These are phyloP conservation scores for Alternaria arbusti DNA, from an alignment of 2,329 filamentous ascomycete genomes.

Conservation along the genomic window DNA sequence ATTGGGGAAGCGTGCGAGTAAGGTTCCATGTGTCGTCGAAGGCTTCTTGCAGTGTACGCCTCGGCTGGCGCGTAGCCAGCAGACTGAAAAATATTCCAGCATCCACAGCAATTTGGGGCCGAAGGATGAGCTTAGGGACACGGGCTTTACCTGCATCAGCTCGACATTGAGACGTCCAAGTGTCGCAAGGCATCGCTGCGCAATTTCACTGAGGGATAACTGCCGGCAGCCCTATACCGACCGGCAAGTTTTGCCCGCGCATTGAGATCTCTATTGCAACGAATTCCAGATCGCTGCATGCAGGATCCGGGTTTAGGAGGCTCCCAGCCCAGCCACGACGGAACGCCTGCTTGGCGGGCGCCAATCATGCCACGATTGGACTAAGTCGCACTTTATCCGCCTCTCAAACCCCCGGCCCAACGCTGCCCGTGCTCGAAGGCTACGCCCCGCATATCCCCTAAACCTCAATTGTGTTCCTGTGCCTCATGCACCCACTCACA, in stretches of 20 bases:
- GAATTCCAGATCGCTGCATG: neutral
- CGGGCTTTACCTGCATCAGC: neutral
- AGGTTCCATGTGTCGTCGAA: neutral
- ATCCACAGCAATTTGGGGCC: neutral
- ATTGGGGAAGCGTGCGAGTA: neutral
- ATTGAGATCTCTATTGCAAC: neutral
- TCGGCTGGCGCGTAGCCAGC: neutral
- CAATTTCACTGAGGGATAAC: neutral
- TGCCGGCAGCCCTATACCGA: neutral
- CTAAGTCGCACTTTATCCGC: neutral
- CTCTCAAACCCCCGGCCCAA: neutral
- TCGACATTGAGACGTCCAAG: neutral
- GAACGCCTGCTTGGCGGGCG: neutral
- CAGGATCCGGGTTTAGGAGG: neutral
- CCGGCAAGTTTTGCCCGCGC: neutral
- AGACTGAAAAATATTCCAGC: neutral
- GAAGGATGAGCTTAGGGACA: neutral
- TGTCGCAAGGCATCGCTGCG: neutral
- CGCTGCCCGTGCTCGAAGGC: neutral
- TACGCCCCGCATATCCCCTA: conserved; percentile 1
- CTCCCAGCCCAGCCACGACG: neutral
- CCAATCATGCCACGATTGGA: neutral
- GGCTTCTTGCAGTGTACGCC: neutral
- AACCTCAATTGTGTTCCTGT: neutral
- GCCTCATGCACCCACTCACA: neutral